Percentiles rank a stretch among this genome's conserved stretches.
phyloP scores from a whole-genome alignment of 2,329 filamentous ascomycete genomes.

The Ophiostoma perfectum region DNA sequence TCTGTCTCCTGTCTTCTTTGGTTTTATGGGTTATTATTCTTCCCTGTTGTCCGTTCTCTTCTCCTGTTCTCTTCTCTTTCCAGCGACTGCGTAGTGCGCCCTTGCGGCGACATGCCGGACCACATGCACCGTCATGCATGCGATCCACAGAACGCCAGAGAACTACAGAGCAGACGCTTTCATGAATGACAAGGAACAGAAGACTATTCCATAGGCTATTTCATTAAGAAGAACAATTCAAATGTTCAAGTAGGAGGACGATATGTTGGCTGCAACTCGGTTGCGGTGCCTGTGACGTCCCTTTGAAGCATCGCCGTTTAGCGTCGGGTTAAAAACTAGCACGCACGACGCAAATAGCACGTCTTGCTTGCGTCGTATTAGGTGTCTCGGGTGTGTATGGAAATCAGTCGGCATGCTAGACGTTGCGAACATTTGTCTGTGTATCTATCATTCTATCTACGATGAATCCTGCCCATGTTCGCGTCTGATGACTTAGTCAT shows the following conservation, averaged over 20 bases:
- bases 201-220: no score
- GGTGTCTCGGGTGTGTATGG: background rate
- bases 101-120: slow-evolving; percentile 2
- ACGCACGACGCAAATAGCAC: background rate
- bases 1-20: background rate
- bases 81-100: background rate
- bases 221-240: background rate
- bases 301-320: slow-evolving; percentile 14
- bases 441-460: no score
- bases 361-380: background rate
- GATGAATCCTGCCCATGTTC: no score
- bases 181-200: background rate
- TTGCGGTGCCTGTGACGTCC: background rate
- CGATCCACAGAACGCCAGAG: slow-evolving; percentile 11
- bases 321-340: slow-evolving; percentile 17
- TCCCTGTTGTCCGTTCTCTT: background rate
- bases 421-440: no score
- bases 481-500: background rate
- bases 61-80: background rate
- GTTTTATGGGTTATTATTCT: background rate
- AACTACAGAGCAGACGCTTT: background rate
- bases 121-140: background rate
- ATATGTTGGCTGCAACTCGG: no score
- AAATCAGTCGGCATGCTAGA: no score
- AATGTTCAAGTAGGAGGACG: no score